Conservation (phyloP, 2,329 filamentous ascomycete species). For the Dactylellina leptospora region DNA sequence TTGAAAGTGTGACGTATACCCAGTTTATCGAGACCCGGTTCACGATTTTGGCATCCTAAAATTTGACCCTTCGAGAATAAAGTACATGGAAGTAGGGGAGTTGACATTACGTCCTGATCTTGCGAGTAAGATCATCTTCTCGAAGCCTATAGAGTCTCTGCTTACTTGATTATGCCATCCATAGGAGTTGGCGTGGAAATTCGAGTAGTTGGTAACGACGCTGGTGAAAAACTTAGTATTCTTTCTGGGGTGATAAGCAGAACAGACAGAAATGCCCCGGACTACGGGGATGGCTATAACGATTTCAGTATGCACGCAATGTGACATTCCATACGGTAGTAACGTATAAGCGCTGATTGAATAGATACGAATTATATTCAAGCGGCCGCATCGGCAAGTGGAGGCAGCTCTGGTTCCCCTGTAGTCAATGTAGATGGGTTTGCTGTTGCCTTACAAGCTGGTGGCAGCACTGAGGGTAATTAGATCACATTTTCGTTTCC, state of each 20-base stretch:
- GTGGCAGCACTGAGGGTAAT: conserved; percentile 83
- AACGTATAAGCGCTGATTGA: conserved; percentile 1
- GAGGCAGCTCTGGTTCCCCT: conserved; percentile 96
- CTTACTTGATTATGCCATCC: conserved; percentile 33
- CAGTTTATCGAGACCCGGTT: conserved; percentile 96
- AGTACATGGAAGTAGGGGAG: conserved; percentile 90
- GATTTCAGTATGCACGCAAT: conserved; percentile 77
- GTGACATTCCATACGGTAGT: no score
- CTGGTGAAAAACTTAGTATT: conserved; percentile 97
- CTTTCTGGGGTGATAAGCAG: conserved; percentile 96
- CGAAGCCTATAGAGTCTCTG: conserved; percentile 54
- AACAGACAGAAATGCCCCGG: conserved; percentile 93
- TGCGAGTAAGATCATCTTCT: conserved; percentile 63
- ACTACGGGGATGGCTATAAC: conserved; percentile 97
- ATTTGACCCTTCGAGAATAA: conserved; percentile 94
- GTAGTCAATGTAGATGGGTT: conserved; percentile 95
- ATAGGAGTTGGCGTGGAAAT: conserved; percentile 84
- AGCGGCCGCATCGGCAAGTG: conserved; percentile 93
- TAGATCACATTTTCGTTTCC: not conserved
- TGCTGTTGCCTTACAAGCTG: conserved; percentile 91
- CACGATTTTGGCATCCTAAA: conserved; percentile 98
- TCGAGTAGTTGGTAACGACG: conserved; percentile 96
- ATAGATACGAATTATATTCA: conserved; percentile 88
- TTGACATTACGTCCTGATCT: conserved; percentile 83
- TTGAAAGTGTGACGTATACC: conserved; percentile 85